Evolutionary conservation across 2,329 filamentous ascomycete genomes (phyloP).

Genomic region (Curvularia sp.): DNA sequence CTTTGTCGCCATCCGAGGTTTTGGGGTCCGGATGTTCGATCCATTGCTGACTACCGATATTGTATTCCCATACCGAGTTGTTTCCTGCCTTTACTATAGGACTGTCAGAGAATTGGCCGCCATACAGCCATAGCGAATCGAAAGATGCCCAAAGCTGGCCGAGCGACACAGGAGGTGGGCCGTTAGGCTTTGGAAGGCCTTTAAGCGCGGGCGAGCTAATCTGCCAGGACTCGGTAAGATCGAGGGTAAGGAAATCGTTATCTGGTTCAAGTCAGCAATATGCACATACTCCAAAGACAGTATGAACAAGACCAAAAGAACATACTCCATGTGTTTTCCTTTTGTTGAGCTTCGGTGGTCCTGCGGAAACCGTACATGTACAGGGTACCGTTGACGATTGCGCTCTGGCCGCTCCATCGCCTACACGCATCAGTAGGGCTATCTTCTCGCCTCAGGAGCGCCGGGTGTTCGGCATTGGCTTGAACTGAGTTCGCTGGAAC

Average conservation of each 20-base stretch:
- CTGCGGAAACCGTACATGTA: slow-evolving; percentile 79
- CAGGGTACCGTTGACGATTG: slow-evolving; percentile 75
- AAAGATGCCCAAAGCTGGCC: slow-evolving; percentile 80
- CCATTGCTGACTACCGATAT: slow-evolving; percentile 67
- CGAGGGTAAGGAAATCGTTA: slow-evolving; percentile 75
- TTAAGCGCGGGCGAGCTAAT: slow-evolving; percentile 68
- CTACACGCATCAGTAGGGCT: slow-evolving; percentile 47
- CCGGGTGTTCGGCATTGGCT: slow-evolving; percentile 19
- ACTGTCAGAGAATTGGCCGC: slow-evolving; percentile 74
- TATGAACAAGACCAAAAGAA: not conserved
- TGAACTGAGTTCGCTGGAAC: slow-evolving; percentile 36
- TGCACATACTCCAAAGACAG: no score
- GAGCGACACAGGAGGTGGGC: slow-evolving; percentile 73
- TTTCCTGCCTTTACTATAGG: slow-evolving; percentile 64
- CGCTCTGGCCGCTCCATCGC: slow-evolving; percentile 56
- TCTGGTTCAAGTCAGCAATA: slow-evolving; percentile 22
- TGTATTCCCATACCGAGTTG: slow-evolving; percentile 74
- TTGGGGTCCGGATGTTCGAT: slow-evolving; percentile 66
- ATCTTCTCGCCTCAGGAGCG: slow-evolving; percentile 40
- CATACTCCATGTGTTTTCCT: slow-evolving; percentile 73
- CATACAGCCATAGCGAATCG: slow-evolving; percentile 74
- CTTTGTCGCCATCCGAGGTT: slow-evolving; percentile 70
- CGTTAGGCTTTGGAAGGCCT: slow-evolving; percentile 69
- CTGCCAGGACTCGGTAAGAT: slow-evolving; percentile 76
- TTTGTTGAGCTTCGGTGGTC: slow-evolving; percentile 65